A percentile compares a stretch with the other conserved stretches of the same genome.
Evolutionary conservation across 306 rosid species (phyloP).

Genomic region (Lathyrus sativus): DNA sequence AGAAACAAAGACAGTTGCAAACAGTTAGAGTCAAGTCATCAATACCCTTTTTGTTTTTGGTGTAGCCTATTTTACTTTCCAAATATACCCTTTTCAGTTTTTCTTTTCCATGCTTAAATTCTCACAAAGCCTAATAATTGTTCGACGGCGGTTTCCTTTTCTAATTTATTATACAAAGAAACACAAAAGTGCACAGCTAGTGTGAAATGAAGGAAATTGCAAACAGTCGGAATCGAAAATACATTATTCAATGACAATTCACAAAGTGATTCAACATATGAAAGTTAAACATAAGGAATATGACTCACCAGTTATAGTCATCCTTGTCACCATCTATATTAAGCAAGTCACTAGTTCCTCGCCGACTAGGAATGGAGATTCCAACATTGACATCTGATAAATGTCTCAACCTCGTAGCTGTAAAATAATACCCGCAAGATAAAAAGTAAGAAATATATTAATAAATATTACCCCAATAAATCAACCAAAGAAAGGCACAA

Average conservation of each 20-base stretch:
- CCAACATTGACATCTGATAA: slow-evolving; percentile 70
- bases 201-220: not conserved
- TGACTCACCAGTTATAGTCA: slow-evolving; percentile 79
- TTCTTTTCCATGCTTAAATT: no score
- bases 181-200: no score
- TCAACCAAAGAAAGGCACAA: not conserved
- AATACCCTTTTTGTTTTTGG: no score
- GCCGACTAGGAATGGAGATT: slow-evolving; percentile 64
- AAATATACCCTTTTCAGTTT: no score
- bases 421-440: no score
- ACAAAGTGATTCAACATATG: not conserved
- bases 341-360: slow-evolving; percentile 73
- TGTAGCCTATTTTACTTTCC: no score
- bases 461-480: slow-evolving; percentile 36
- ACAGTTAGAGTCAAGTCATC: not conserved
- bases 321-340: slow-evolving; percentile 71
- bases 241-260: not conserved
- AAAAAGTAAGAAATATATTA: no score
- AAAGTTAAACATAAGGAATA: slow-evolving; percentile 23
- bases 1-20: slow-evolving; percentile 5
- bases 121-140: no score
- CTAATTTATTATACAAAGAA: no score
- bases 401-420: slow-evolving; percentile 71
- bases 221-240: slow-evolving; percentile 9
- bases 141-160: no score